Conservation (phyloP, 345 rosid genomes). For the Populus davidiana region DNA sequence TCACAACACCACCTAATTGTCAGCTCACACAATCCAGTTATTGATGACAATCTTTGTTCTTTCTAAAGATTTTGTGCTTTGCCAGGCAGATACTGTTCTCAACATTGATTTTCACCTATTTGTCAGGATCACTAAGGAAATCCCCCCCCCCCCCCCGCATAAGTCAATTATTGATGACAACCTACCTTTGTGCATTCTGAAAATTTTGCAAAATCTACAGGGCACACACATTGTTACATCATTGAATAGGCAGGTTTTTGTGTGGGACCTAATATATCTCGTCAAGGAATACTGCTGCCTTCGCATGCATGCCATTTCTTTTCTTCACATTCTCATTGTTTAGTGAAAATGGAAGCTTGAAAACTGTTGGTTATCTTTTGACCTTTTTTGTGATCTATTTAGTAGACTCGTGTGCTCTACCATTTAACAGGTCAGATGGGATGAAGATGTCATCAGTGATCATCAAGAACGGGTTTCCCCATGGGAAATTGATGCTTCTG, state of each 20-base stretch:
- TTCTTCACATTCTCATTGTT: not conserved
- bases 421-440: constrained; percentile 76
- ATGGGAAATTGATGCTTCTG: constrained; percentile 87
- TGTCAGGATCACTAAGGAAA: too few relatives aligned
- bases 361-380: not conserved
- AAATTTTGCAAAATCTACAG: not conserved
- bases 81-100: too few relatives aligned
- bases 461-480: constrained; percentile 77
- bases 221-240: too few relatives aligned
- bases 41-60: too few relatives aligned
- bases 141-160: not conserved
- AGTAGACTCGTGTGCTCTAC: not conserved
- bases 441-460: constrained; percentile 51
- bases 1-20: too few relatives aligned
- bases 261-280: too few relatives aligned
- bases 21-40: too few relatives aligned
- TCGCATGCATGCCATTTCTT: not conserved
- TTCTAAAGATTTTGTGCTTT: too few relatives aligned
- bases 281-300: too few relatives aligned
- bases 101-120: not conserved
- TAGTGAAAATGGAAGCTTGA: not conserved
- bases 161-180: not conserved
- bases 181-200: not conserved
- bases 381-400: not conserved
- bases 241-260: too few relatives aligned